Conservation (phyloP, 2,329 filamentous ascomycete genomes). For the Nothophoma quercina region DNA sequence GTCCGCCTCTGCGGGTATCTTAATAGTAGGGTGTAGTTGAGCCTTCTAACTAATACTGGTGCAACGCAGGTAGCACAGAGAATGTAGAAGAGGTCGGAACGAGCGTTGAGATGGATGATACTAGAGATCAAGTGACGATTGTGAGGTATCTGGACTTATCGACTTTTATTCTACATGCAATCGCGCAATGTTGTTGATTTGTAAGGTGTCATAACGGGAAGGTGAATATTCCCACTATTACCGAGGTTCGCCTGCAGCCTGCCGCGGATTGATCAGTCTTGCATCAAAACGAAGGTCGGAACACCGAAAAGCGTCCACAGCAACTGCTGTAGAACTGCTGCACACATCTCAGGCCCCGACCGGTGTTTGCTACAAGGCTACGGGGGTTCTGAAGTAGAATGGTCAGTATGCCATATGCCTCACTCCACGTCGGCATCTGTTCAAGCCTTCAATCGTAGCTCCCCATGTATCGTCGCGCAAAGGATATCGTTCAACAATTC, state of each 20-base stretch:
- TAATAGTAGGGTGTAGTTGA: not conserved
- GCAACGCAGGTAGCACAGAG: too few relatives aligned
- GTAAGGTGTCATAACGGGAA: slow-evolving; percentile 12
- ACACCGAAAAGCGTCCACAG: not conserved
- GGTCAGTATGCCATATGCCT: too few relatives aligned
- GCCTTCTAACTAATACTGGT: too few relatives aligned
- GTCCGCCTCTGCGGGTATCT: not conserved
- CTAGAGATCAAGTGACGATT: not conserved
- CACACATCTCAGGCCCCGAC: too few relatives aligned
- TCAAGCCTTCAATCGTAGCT: too few relatives aligned
- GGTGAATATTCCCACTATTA: slow-evolving; percentile 4
- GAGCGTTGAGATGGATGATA: too few relatives aligned
- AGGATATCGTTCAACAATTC: not conserved
- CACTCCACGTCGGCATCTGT: too few relatives aligned
- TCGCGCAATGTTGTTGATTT: slow-evolving; percentile 14
- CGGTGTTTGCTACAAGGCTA: too few relatives aligned
- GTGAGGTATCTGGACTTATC: not conserved
- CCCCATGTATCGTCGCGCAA: not conserved
- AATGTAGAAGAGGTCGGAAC: not conserved
- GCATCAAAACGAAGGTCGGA: too few relatives aligned
- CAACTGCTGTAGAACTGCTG: not conserved
- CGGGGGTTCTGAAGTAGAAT: too few relatives aligned
- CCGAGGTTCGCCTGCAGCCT: slow-evolving; percentile 15
- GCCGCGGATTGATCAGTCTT: not conserved
- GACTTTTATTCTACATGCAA: not conserved